Conservation (phyloP, 768 basidiomycete species). For the Termitomyces sp. region DNA sequence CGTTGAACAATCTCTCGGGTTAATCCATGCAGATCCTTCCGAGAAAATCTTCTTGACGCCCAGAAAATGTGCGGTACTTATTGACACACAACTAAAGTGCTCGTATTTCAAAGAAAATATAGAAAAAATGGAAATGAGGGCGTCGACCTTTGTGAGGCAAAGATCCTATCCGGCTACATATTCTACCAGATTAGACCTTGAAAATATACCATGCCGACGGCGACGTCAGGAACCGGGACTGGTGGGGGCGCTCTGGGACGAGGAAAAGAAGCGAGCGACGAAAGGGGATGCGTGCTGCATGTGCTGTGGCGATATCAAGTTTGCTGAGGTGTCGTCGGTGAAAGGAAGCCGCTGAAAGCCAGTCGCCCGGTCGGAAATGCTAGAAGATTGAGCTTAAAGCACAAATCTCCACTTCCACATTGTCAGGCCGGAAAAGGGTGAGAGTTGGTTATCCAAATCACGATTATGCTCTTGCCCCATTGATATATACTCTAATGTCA, state of each 20-base stretch:
- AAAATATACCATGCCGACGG: conserved; percentile 37
- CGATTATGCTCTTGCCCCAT: background rate
- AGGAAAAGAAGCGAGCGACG: conserved; percentile 24
- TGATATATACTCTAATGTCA: background rate
- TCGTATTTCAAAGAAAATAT: conserved; percentile 12
- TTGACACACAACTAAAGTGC: conserved; percentile 24
- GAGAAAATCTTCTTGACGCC: conserved; percentile 12
- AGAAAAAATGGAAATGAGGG: conserved; percentile 15
- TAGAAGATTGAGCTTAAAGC: conserved; percentile 33
- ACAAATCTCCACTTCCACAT: conserved; percentile 23
- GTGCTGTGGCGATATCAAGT: conserved; percentile 24
- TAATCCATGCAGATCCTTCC: conserved; percentile 23
- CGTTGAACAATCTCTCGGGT: conserved; percentile 29
- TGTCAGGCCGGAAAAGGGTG: conserved; percentile 16
- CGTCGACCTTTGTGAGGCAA: conserved; percentile 33
- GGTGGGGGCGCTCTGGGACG: conserved; percentile 20
- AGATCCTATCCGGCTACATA: conserved; percentile 31
- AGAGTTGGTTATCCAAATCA: background rate
- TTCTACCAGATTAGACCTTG: conserved; percentile 31
- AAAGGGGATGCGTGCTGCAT: conserved; percentile 23
- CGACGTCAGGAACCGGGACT: conserved; percentile 34
- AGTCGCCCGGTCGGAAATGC: conserved; percentile 21
- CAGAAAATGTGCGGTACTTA: conserved; percentile 28
- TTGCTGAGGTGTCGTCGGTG: conserved; percentile 28
- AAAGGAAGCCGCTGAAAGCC: conserved; percentile 29